Evolutionary conservation across 306 rosid species (phyloP).

Genomic region (Cicer arietinum): DNA sequence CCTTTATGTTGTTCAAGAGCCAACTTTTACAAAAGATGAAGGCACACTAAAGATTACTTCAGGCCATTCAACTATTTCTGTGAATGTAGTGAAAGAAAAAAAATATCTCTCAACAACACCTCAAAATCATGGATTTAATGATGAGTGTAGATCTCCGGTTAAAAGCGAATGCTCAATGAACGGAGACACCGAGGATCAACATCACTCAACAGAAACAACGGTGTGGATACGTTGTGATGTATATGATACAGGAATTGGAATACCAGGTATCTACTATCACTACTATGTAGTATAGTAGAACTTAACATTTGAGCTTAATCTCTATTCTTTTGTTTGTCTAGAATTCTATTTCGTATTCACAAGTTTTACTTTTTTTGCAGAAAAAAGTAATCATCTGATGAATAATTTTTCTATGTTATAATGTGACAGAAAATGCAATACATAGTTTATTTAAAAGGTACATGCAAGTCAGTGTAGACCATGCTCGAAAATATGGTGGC

Average conservation of each 20-base stretch:
- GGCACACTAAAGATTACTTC: slow-evolving; percentile 47
- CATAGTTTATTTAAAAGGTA: slow-evolving; percentile 84
- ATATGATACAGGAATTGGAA: slow-evolving; percentile 95
- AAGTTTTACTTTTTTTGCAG: background rate
- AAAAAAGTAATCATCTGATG: slow-evolving; percentile 8
- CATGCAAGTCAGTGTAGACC: slow-evolving; percentile 98
- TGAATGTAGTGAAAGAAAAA: slow-evolving; percentile 61
- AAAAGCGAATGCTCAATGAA: slow-evolving; percentile 59
- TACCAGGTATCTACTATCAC: slow-evolving; percentile 68
- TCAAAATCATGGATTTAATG: slow-evolving; percentile 49
- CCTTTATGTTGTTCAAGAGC: slow-evolving; percentile 68
- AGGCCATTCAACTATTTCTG: slow-evolving; percentile 46
- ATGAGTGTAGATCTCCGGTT: slow-evolving; percentile 56
- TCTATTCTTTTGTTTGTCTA: background rate
- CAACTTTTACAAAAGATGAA: slow-evolving; percentile 56
- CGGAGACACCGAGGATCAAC: slow-evolving; percentile 57
- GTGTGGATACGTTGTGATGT: slow-evolving; percentile 96
- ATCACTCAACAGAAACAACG: slow-evolving; percentile 60
- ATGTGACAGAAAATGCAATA: slow-evolving; percentile 74
- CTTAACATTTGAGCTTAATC: background rate
- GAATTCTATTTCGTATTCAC: slow-evolving; percentile 12
- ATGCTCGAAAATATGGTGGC: slow-evolving; percentile 95
- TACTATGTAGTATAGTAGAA: background rate
- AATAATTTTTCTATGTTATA: slow-evolving; percentile 3
- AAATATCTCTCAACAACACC: slow-evolving; percentile 48